These are phyloP conservation scores for Trichosporon ovoides DNA, from an alignment of 1,284 basidiomycete species.

Conservation along the genomic window DNA sequence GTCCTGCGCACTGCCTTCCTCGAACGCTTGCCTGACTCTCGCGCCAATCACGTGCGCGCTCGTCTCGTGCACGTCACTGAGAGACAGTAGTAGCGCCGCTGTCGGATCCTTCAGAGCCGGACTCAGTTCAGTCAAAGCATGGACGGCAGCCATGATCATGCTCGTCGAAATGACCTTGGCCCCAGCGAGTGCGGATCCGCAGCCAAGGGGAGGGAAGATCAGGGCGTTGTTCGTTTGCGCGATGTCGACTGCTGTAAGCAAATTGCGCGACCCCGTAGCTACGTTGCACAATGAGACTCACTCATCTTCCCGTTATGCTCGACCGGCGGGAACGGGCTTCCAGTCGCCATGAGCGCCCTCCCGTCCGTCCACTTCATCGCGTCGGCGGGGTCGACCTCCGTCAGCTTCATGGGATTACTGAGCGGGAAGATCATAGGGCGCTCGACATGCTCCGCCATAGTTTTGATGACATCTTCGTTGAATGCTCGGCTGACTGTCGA, in stretches of 20 bases:
- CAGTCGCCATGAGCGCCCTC: slow-evolving; percentile 69
- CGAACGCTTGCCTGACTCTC: slow-evolving; percentile 69
- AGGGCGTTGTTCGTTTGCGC: slow-evolving; percentile 55
- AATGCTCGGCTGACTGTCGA: slow-evolving; percentile 77
- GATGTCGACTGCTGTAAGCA: too few relatives aligned
- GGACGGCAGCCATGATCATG: slow-evolving; percentile 63
- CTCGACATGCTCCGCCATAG: slow-evolving; percentile 59
- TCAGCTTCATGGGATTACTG: slow-evolving; percentile 71
- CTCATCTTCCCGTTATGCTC: slow-evolving; percentile 54
- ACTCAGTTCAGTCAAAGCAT: slow-evolving; percentile 63
- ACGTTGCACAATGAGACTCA: too few relatives aligned
- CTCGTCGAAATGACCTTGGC: slow-evolving; percentile 62
- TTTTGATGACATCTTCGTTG: slow-evolving; percentile 61
- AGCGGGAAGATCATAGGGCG: slow-evolving; percentile 76
- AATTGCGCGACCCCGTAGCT: too few relatives aligned
- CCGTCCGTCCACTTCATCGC: slow-evolving; percentile 61
- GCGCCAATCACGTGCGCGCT: slow-evolving; percentile 57
- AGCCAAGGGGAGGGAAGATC: slow-evolving; percentile 72
- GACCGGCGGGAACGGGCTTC: slow-evolving; percentile 73
- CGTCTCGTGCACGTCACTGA: slow-evolving; percentile 66
- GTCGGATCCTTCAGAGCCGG: slow-evolving; percentile 67
- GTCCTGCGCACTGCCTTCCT: slow-evolving; percentile 56
- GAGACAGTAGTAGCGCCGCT: slow-evolving; percentile 53
- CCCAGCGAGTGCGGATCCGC: slow-evolving; percentile 62
- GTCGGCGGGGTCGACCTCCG: slow-evolving; percentile 63